Evolutionary conservation across 306 rosid species (phyloP), one percentile per base, ranked within the genome.

Genomic region (Gillenia trifoliata): DNA sequence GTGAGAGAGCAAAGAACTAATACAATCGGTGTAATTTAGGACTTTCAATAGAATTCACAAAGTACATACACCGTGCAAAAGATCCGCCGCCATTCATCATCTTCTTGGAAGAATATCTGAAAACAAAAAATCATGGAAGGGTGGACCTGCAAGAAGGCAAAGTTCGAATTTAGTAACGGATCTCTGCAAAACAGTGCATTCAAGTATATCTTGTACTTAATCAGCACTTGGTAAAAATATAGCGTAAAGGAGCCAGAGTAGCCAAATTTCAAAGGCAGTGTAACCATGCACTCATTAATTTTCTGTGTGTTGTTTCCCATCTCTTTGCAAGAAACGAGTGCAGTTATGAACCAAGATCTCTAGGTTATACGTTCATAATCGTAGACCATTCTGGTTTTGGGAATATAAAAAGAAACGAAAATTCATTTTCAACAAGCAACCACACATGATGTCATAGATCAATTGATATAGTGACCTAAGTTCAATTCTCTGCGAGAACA

Each of bases 61-160:
- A 66, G 2, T 20, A 15, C 25, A 55, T 36, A 40, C 70, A 9
- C 33, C 0, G 33, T 40, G 68, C 49, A 28, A 70, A 22, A 55
- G 12, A 9, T 28, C 30, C 15, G 74, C 47, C 30, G 31, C 40
- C 64, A 70, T 54, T 91, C 83, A 86, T 72, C 88, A 84, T 72
- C 88, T 83, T 71, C 78, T 74, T 31, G 95, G 91, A 76, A 88
- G 87, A 82, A 90, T 50, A 76, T 94, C 98, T 16, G 95, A 85
- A 84, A 91, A 79, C 45, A 96, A 90, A 72, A 91, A 94, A 78
- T 90, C 96, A 85, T 94, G 95, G 75, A 85, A 88, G 64, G 98
- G 98, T 22, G 91, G 94, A 57, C 95, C 98, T 91, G 95, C 75
- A 79, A 75, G 72, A 84, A 80, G 80, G 61, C 23, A 57, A 75